A percentile compares a stretch with the other conserved stretches of the same genome.
Conservation (phyloP, 495 filamentous ascomycete species). For the Pyrenopolyporus hunteri region DNA sequence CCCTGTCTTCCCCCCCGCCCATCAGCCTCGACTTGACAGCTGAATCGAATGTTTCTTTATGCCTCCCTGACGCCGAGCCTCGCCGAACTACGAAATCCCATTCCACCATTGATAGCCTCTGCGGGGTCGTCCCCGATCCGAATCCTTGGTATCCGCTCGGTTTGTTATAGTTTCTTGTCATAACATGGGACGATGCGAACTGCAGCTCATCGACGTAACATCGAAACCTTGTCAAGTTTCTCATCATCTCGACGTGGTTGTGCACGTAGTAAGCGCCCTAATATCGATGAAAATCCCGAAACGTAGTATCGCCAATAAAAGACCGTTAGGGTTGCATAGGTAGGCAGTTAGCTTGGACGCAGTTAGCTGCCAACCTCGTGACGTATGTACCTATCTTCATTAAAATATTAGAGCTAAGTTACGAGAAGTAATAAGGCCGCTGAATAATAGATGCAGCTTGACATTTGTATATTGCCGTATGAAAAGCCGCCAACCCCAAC, state of each 20-base stretch:
- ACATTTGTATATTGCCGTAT: slow-evolving; percentile 1
- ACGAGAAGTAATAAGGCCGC: no score
- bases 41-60: slow-evolving; percentile 32
- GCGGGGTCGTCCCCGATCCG: slow-evolving; percentile 28
- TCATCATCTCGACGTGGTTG: not conserved
- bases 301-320: no score
- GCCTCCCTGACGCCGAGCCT: slow-evolving; percentile 10
- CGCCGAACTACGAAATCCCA: slow-evolving; percentile 8
- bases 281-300: not conserved
- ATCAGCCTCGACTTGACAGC: slow-evolving; percentile 7
- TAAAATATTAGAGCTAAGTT: no score
- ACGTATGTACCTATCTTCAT: no score
- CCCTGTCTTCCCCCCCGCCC: slow-evolving; percentile 9
- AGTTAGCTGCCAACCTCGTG: no score
- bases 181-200: slow-evolving; percentile 8
- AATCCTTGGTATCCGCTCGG: not conserved
- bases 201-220: slow-evolving; percentile 4
- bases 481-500: slow-evolving; percentile 3
- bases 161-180: no score
- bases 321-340: no score
- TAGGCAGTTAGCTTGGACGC: no score
- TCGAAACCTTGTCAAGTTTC: slow-evolving; percentile 4
- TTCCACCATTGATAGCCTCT: slow-evolving; percentile 4
- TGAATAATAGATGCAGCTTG: slow-evolving; percentile 13
- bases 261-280: slow-evolving; percentile 24